Percentiles rank a stretch among this genome's conserved stretches.
phyloP scores from a whole-genome alignment of 2,329 filamentous ascomycete genomes.

The Chaetomiaceae sp. region DNA sequence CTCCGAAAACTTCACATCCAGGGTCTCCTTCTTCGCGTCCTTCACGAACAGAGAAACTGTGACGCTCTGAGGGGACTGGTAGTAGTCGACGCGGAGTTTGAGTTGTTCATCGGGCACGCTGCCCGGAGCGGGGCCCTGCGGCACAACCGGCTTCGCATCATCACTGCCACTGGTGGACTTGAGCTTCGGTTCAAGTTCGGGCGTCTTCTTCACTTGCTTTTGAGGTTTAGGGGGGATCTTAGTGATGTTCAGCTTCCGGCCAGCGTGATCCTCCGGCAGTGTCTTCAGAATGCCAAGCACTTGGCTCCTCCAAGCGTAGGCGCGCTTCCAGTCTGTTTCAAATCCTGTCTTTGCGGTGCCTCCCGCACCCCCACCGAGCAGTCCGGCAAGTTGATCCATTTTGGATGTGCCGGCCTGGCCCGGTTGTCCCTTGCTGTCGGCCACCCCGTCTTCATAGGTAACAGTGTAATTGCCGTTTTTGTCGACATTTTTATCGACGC shows the following conservation, averaged over 20 bases:
- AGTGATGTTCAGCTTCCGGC: conserved; percentile 42
- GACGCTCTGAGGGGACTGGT: conserved; percentile 37
- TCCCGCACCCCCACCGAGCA: neutral
- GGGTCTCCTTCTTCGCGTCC: conserved; percentile 30
- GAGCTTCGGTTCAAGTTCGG: neutral
- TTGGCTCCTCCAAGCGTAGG: conserved; percentile 45
- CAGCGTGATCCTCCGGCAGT: conserved; percentile 42
- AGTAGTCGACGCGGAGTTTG: conserved; percentile 39
- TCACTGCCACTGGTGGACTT: conserved; percentile 4
- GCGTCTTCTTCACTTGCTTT: conserved; percentile 21
- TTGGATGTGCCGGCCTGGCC: conserved; percentile 4
- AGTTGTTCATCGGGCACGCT: conserved; percentile 28
- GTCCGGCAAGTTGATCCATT: neutral
- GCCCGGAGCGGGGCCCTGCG: conserved; percentile 12
- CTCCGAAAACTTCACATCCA: conserved; percentile 25
- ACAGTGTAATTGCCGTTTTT: conserved; percentile 45
- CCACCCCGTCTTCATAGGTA: conserved; percentile 33
- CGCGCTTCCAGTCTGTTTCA: conserved; percentile 36
- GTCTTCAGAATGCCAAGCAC: conserved; percentile 43
- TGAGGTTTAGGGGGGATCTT: conserved; percentile 33
- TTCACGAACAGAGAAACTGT: conserved; percentile 40
- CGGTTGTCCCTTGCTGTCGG: conserved; percentile 25
- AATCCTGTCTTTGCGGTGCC: conserved; percentile 21
- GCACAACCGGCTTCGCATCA: conserved; percentile 10
- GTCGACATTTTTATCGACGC: conserved; percentile 38